phyloP scores from a whole-genome alignment of 257 asterid genomes.

The Solanum medicagineum region DNA sequence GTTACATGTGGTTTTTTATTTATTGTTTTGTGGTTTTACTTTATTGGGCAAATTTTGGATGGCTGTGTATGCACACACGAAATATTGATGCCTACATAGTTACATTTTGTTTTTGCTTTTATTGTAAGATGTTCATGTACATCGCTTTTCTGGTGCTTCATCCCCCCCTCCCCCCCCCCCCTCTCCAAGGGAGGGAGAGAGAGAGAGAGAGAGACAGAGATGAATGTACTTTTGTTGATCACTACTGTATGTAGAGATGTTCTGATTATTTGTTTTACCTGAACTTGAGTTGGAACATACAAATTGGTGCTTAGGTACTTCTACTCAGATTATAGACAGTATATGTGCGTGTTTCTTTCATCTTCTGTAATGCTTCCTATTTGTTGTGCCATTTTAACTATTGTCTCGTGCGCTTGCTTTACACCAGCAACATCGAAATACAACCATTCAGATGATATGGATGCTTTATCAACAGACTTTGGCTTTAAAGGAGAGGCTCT shows the following conservation, averaged over 20 bases:
- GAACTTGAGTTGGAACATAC: not conserved
- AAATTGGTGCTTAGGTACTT: not conserved
- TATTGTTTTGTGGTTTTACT: not conserved
- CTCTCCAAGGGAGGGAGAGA: no score
- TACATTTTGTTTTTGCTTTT: no score
- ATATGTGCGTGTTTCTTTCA: not conserved
- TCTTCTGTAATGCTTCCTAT: not conserved
- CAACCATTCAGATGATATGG: slow-evolving; percentile 26
- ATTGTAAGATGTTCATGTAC: no score
- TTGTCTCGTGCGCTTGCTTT: slow-evolving; percentile 6
- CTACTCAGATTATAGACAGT: not conserved
- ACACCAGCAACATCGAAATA: slow-evolving; percentile 62
- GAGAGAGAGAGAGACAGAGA: not conserved
- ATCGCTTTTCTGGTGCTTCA: no score
- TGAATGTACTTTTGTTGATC: not conserved
- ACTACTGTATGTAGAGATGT: no score
- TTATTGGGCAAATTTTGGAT: not conserved
- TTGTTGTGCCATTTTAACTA: not conserved
- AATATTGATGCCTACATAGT: not conserved
- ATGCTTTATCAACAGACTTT: slow-evolving; percentile 21
- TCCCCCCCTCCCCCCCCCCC: no score
- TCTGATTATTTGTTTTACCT: not conserved
- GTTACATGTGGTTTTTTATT: not conserved
- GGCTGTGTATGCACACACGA: not conserved
- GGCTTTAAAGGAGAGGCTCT: slow-evolving; percentile 76